phyloP scores from a whole-genome alignment of 805 yeast genomes.

The Cyberlindnera suaveolens region DNA sequence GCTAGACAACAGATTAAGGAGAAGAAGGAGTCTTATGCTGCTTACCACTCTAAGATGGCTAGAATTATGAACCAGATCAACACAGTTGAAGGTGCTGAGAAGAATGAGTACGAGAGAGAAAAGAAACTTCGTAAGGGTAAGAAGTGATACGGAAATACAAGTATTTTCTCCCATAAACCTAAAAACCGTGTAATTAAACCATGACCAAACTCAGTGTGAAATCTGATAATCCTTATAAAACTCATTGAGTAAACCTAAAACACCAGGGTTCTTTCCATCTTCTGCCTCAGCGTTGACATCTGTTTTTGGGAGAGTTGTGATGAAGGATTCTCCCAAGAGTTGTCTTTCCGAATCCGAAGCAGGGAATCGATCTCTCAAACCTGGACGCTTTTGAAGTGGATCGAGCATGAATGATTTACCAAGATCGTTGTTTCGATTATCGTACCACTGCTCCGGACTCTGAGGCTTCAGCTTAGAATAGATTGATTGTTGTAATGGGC shows the following conservation, averaged over 20 bases:
- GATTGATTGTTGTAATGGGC: conserved; percentile 2
- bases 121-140: conserved; percentile 55
- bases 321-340: conserved; percentile 38
- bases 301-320: conserved; percentile 30
- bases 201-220: conserved; percentile 5
- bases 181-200: not conserved
- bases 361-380: conserved; percentile 3
- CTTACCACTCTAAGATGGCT: conserved; percentile 87
- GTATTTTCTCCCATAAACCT: not conserved
- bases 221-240: conserved; percentile 48
- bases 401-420: conserved; percentile 8
- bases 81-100: conserved; percentile 92
- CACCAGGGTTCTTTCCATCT: conserved; percentile 42
- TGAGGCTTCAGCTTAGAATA: conserved; percentile 4
- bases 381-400: conserved; percentile 2
- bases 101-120: conserved; percentile 87
- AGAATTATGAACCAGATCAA: conserved; percentile 78
- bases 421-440: conserved; percentile 1
- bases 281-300: conserved; percentile 28
- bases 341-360: conserved; percentile 7
- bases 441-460: not conserved
- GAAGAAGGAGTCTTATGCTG: conserved; percentile 68
- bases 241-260: conserved; percentile 75
- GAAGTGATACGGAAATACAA: conserved; percentile 15
- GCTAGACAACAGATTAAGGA: conserved; percentile 79